Percentiles rank a stretch among this genome's conserved stretches.
These are phyloP conservation scores for Backusella circina DNA, from an alignment of 192 early-diverging fungal species.

Conservation along the genomic window DNA sequence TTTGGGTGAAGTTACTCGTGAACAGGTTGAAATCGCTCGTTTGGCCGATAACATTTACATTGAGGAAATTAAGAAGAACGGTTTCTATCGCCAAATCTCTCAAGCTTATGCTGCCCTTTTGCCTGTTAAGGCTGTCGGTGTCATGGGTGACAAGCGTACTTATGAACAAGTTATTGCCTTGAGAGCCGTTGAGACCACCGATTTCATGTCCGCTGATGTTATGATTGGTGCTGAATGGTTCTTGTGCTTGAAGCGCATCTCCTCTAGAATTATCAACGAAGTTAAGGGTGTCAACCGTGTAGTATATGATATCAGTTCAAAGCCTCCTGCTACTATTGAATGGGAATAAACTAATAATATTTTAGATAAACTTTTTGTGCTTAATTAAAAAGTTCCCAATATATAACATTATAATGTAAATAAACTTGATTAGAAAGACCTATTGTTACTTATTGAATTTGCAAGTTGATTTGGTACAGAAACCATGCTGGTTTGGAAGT, in stretches of 20 bases:
- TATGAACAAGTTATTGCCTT: conserved; percentile 99
- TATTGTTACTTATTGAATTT: background rate
- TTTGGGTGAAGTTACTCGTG: conserved; percentile 90
- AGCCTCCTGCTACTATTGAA: conserved; percentile 99
- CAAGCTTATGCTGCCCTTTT: conserved; percentile 97
- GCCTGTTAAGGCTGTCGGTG: conserved; percentile 94
- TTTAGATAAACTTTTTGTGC: background rate
- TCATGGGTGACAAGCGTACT: conserved; percentile 98
- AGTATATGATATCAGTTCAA: conserved; percentile 94
- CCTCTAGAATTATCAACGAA: conserved; percentile 97
- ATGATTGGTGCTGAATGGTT: conserved; percentile 39
- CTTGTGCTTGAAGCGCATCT: conserved; percentile 82
- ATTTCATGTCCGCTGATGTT: conserved; percentile 98
- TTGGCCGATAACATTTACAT: conserved; percentile 97
- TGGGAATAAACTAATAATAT: conserved; percentile 70
- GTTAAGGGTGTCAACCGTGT: conserved; percentile 97
- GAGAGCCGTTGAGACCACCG: conserved; percentile 91
- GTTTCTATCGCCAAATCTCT: conserved; percentile 94
- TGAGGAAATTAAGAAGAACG: conserved; percentile 98
- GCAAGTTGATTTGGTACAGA: background rate
- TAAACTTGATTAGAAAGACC: background rate
- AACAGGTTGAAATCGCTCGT: conserved; percentile 93
- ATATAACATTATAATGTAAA: background rate
- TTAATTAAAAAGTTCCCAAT: background rate
- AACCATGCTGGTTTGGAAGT: background rate